phyloP scores from a whole-genome alignment of 1,284 basidiomycete species.

The Malassezia obtusa region DNA sequence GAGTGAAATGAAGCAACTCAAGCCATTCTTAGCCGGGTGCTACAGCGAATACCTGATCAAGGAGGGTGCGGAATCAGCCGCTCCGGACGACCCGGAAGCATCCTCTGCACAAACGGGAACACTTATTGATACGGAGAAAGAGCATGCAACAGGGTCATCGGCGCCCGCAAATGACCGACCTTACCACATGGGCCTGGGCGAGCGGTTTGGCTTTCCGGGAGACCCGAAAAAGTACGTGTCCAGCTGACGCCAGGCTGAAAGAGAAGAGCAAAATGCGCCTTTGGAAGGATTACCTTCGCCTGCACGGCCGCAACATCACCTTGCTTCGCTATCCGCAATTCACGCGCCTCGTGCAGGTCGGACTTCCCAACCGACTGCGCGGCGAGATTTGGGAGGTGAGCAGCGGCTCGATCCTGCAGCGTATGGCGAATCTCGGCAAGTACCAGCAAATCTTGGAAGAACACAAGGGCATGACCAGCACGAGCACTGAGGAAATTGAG shows the following conservation, averaged over 20 bases:
- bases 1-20: slow-evolving; percentile 73
- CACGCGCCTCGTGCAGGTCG: slow-evolving; percentile 90
- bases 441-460: slow-evolving; percentile 72
- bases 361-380: slow-evolving; percentile 82
- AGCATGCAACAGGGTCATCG: not conserved
- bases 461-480: slow-evolving; percentile 68
- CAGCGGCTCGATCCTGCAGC: slow-evolving; percentile 78
- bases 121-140: slow-evolving; percentile 45
- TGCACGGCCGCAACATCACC: slow-evolving; percentile 76
- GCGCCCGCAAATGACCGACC: not conserved
- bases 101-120: slow-evolving; percentile 25
- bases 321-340: slow-evolving; percentile 94
- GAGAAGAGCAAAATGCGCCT: slow-evolving; percentile 96
- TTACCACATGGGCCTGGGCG: slow-evolving; percentile 36
- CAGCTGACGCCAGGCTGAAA: slow-evolving; percentile 49
- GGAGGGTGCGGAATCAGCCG: slow-evolving; percentile 2
- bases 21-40: slow-evolving; percentile 78
- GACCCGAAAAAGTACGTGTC: slow-evolving; percentile 31
- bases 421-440: slow-evolving; percentile 74
- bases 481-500: slow-evolving; percentile 96
- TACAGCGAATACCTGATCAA: slow-evolving; percentile 83
- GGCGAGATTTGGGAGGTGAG: slow-evolving; percentile 98
- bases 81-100: slow-evolving; percentile 47
- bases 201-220: slow-evolving; percentile 47
- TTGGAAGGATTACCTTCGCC: slow-evolving; percentile 70